These are phyloP conservation scores for Botrytis deweyae DNA, from an alignment of 2,329 filamentous ascomycete species.

Conservation along the genomic window DNA sequence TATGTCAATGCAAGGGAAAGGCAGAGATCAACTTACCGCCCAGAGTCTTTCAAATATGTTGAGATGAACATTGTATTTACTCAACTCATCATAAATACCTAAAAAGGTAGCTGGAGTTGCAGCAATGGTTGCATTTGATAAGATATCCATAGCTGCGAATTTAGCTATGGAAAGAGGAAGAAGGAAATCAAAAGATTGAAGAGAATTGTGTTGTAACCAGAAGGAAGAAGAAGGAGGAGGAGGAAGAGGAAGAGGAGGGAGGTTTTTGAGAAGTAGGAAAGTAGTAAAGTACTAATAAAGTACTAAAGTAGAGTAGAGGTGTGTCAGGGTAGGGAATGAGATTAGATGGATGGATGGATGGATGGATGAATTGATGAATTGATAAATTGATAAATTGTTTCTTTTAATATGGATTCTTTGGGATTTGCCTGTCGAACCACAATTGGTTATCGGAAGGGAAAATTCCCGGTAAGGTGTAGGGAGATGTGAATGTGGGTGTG, in stretches of 20 bases:
- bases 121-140: conserved; percentile 36
- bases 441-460: conserved; percentile 16
- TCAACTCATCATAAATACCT: conserved; percentile 60
- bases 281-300: not conserved
- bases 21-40: conserved; percentile 57
- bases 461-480: not conserved
- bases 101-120: conserved; percentile 46
- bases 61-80: conserved; percentile 73
- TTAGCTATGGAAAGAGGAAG: conserved; percentile 21
- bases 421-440: conserved; percentile 23
- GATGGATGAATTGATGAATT: no score
- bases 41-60: conserved; percentile 86
- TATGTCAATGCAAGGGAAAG: not conserved
- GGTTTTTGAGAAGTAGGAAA: not conserved
- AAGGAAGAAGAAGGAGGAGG: conserved; percentile 4
- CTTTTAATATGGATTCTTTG: not conserved
- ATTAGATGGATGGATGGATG: not conserved
- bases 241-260: not conserved
- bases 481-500: no score
- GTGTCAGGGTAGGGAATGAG: not conserved
- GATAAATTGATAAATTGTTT: not conserved
- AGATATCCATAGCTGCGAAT: conserved; percentile 23
- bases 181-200: not conserved
- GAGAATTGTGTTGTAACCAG: conserved; percentile 1
- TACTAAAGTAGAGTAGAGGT: not conserved